Percentiles rank a stretch among this genome's conserved stretches.
Conservation (phyloP, 2,329 filamentous ascomycete genomes). For the Colletotrichum noveboracense region DNA sequence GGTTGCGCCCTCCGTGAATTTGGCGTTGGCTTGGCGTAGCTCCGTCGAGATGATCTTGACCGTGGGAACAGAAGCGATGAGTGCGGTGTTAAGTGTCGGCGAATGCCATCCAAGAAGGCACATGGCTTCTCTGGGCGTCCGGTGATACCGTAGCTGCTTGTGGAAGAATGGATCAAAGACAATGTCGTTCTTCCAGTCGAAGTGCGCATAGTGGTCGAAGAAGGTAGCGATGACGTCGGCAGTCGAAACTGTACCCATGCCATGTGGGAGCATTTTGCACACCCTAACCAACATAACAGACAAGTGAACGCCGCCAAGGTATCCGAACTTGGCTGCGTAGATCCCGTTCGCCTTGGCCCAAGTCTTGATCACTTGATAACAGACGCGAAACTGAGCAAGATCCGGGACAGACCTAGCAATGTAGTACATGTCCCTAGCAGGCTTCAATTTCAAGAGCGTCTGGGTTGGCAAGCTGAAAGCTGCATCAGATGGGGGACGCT, state of each 20-base stretch:
- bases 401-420: slow-evolving; percentile 65
- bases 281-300: slow-evolving; percentile 65
- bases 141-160: slow-evolving; percentile 53
- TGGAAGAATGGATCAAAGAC: slow-evolving; percentile 68
- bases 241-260: slow-evolving; percentile 42
- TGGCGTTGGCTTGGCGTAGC: slow-evolving; percentile 48
- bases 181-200: slow-evolving; percentile 61
- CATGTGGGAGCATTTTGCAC: slow-evolving; percentile 56
- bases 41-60: slow-evolving; percentile 57
- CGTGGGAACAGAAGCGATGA: slow-evolving; percentile 58
- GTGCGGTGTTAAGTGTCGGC: slow-evolving; percentile 65
- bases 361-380: slow-evolving; percentile 63
- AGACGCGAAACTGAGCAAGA: slow-evolving; percentile 59
- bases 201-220: slow-evolving; percentile 65
- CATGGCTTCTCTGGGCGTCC: slow-evolving; percentile 64
- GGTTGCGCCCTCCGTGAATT: slow-evolving; percentile 41
- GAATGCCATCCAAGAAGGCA: slow-evolving; percentile 67
- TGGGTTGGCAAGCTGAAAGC: slow-evolving; percentile 61
- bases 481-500: slow-evolving; percentile 53
- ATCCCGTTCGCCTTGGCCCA: slow-evolving; percentile 69
- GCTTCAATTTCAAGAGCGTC: slow-evolving; percentile 67
- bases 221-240: slow-evolving; percentile 63
- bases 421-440: slow-evolving; percentile 66
- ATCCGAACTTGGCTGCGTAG: slow-evolving; percentile 70
- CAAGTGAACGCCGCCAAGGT: slow-evolving; percentile 69